These are phyloP conservation scores for Candida orba DNA, from an alignment of 805 yeast genomes.

Conservation along the genomic window DNA sequence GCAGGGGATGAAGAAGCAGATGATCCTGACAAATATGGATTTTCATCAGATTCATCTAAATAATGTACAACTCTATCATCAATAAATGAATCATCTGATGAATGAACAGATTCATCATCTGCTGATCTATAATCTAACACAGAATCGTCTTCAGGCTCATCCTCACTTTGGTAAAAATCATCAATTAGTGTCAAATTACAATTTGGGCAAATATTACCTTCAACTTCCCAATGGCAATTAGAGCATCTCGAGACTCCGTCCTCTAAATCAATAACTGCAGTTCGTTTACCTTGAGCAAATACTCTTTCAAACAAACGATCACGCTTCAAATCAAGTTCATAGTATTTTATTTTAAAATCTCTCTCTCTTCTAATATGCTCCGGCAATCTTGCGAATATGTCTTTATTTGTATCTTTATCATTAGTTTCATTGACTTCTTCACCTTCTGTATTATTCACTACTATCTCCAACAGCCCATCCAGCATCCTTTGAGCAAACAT, in stretches of 20 bases:
- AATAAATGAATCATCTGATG: slow-evolving; percentile 11
- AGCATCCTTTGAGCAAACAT: not conserved
- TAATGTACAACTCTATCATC: slow-evolving; percentile 13
- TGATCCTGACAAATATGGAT: not conserved
- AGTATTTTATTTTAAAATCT: slow-evolving; percentile 27
- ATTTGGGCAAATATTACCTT: slow-evolving; percentile 58
- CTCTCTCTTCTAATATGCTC: slow-evolving; percentile 10
- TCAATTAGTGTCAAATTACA: slow-evolving; percentile 50
- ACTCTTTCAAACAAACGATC: slow-evolving; percentile 39
- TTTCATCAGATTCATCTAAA: slow-evolving; percentile 2
- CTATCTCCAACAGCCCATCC: not conserved
- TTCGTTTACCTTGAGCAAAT: slow-evolving; percentile 33
- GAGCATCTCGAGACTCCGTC: slow-evolving; percentile 75
- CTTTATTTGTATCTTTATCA: too few relatives aligned
- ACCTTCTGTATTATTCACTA: not conserved
- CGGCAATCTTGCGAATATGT: not conserved
- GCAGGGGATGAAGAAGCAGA: slow-evolving; percentile 14
- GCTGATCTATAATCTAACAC: not conserved
- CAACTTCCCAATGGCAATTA: slow-evolving; percentile 75
- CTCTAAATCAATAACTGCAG: slow-evolving; percentile 49
- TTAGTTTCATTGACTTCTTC: not conserved
- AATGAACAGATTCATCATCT: slow-evolving; percentile 1
- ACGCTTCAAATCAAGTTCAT: slow-evolving; percentile 32
- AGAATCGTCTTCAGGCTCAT: too few relatives aligned
- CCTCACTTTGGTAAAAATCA: not conserved